Conservation (phyloP, 139 green algal species). For the Eudorina sp. region DNA sequence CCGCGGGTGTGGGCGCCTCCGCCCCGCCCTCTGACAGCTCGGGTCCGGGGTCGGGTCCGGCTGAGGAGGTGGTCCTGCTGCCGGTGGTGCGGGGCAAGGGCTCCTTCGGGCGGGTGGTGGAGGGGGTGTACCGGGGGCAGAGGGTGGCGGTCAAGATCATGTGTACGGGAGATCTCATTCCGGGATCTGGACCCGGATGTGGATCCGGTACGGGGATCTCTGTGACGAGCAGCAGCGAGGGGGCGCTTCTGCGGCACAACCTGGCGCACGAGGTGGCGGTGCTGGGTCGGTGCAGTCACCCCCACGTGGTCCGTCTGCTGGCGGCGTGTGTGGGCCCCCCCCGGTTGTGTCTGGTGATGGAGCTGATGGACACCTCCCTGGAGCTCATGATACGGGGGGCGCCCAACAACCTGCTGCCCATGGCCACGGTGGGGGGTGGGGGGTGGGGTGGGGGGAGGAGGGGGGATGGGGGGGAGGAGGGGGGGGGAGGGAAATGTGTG, state of each 20-base stretch:
- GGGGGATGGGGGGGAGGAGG: background rate
- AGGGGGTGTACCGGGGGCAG: constrained; percentile 4
- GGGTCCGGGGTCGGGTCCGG: too few species aligned
- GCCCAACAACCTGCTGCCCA: constrained; percentile 1
- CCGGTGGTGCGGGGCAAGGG: background rate
- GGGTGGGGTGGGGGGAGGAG: background rate
- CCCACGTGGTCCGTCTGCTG: constrained; percentile 19
- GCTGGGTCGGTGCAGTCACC: background rate
- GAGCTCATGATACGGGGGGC: background rate
- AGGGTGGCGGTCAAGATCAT: constrained; percentile 6
- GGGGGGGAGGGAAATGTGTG: background rate
- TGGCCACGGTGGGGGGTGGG: background rate
- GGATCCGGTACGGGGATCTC: too few species aligned
- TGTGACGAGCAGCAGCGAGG: background rate
- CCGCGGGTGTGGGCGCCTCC: background rate
- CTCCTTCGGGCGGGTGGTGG: constrained; percentile 11
- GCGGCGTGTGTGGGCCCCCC: background rate
- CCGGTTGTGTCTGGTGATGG: constrained; percentile 17
- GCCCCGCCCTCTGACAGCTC: background rate
- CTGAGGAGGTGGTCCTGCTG: background rate
- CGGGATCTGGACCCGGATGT: too few species aligned
- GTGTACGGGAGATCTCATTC: too few species aligned
- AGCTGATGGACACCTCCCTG: constrained; percentile 16
- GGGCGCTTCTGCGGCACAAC: background rate
- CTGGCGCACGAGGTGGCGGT: constrained; percentile 3